Base-by-base conservation (phyloP, 805 yeast species). In the Gaillardinia entomophila region DNA sequence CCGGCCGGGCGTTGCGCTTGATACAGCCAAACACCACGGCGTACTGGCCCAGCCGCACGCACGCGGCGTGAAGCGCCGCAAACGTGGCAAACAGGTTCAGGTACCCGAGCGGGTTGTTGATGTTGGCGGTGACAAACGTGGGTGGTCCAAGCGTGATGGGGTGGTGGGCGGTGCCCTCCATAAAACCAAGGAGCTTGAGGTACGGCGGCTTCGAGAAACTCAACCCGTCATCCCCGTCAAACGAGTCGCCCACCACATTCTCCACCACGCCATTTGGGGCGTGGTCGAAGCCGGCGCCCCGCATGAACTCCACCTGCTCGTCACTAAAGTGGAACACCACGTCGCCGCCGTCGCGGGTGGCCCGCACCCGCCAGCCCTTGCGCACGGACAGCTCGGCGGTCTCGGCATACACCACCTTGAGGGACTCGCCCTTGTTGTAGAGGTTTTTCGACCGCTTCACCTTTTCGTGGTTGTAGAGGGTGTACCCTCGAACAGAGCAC, bases 11-110 rank as follows among this genome's bases (percentile, higher is more conserved):
- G 31, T 68, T 68, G 28, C 54, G 59, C 36, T 79, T 71, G 5
- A 68, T 45, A 45, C 77, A 75, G 1, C 94, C 90, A 78, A 87
- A 86, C 3, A 83, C 71, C 6, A 90, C 57, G 0, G 84, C 92
- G 45, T 71, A 77, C 45, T 73, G 72, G 2, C 66, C 48, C 26
- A 69, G 61, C 29, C 66, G 66, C 4, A 59, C 50, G 56, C 92
- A 57, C 3, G 79, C 68, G 35, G 75, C 77, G 48, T 76, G 84
- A 10, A 90, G 55, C 0, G 88, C 71, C 1, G 84, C 66, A 46
- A 88, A 73, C 0, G 90, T 80, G 19, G 74, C 60, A 16, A 69
- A 61, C 1, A 96, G 83, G 16, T 89, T 84, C 16, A 68, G 56
- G 37, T 62, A 73, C 0, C 68, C 68, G 1, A 72, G 75, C 15